Base-by-base conservation (phyloP, 1,284 basidiomycete genomes). In the Puccinia coronata region DNA sequence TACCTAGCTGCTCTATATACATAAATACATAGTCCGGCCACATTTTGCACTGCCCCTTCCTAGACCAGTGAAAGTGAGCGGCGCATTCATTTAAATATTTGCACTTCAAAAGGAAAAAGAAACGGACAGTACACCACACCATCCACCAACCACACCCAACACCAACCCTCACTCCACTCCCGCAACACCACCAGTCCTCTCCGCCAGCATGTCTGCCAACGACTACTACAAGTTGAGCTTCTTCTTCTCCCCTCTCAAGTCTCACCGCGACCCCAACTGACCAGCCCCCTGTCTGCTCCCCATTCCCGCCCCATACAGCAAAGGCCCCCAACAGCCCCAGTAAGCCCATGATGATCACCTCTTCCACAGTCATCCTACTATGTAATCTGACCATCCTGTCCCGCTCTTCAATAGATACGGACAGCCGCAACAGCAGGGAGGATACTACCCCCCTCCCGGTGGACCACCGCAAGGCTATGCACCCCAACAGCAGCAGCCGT, bases 151-250 rank as follows among this genome's bases (percentile, higher is more conserved):
- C n/a, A 2, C 25, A 43, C n/a, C n/a, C n/a, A 36, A 63, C 31
- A 61, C 49, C 59, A 34, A 63, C 39, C 51, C 36, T n/a, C 28
- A 59, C 11, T 18, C 51, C 59, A 67, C 72, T 14, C 47, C 36
- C 34, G n/a, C 39, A 67, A 20, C n/a, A 39, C 49, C 23, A 63
- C 75, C n/a, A n/a, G n/a, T n/a, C n/a, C n/a, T n/a, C 25, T 49
- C 63, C 16, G 25, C 20, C 63, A 70, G 3, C 23, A 79, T 79
- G 76, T 79, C 76, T 41, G 76, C 76, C 47, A 79, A 79, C 65
- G 76, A 79, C 67, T 79, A 79, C 65, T 79, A 79, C 76, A 79
- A 79, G 76, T 79, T 43, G 25, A 65, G 63, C n/a, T n/a, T n/a
- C n/a, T n/a, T 49, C 20, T 36, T 67, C 18, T 23, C 20, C 28